These are phyloP conservation scores for Boletus rufocinnamomeus DNA, from an alignment of 768 basidiomycete species.

Conservation along the genomic window DNA sequence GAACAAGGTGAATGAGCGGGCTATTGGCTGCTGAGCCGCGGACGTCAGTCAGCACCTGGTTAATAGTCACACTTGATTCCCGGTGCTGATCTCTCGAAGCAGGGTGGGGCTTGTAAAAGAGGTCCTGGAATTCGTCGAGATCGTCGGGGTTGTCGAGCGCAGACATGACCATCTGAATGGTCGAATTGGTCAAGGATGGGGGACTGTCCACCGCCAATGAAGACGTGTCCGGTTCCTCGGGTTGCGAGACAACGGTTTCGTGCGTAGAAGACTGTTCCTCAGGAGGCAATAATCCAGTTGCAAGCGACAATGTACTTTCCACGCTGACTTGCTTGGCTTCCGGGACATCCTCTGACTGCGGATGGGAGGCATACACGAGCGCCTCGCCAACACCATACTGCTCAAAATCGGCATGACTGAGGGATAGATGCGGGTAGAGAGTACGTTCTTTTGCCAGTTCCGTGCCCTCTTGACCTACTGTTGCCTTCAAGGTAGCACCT, in stretches of 20 bases:
- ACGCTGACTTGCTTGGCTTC: not conserved
- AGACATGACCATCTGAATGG: conserved; percentile 37
- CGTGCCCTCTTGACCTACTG: not conserved
- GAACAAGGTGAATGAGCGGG: conserved; percentile 41
- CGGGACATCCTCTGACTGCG: not conserved
- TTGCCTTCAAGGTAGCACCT: not conserved
- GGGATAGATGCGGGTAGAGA: conserved; percentile 25
- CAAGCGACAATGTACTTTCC: not conserved
- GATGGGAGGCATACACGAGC: conserved; percentile 47
- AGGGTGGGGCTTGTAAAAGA: conserved; percentile 61
- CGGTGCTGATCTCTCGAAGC: not conserved
- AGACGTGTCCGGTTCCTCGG: conserved; percentile 39
- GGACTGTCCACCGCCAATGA: conserved; percentile 9
- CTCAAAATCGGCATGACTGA: conserved; percentile 39
- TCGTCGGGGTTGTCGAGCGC: conserved; percentile 62
- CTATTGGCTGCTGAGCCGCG: conserved; percentile 35
- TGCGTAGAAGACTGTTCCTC: conserved; percentile 3
- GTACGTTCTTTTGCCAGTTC: not conserved
- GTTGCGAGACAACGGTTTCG: conserved; percentile 21
- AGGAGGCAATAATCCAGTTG: not conserved
- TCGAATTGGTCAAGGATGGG: conserved; percentile 41
- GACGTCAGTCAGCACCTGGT: conserved; percentile 34
- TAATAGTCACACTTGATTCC: conserved; percentile 7
- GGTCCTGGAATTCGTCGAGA: conserved; percentile 70
- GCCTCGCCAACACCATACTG: conserved; percentile 65